These are phyloP conservation scores for Aurinia saxatilis DNA, from an alignment of 345 rosid genomes.

Conservation along the genomic window DNA sequence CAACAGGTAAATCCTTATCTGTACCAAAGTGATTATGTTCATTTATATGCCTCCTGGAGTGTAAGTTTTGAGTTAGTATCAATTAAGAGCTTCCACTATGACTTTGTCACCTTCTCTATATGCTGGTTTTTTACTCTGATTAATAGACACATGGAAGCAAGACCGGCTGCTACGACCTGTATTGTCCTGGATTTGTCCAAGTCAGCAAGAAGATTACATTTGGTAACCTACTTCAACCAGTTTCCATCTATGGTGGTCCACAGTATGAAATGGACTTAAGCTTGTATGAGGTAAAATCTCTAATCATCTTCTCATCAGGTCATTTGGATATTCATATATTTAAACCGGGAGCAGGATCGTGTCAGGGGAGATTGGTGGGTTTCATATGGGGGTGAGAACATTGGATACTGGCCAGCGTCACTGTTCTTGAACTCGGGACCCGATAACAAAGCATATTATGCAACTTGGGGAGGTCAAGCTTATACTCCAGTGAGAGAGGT, in stretches of 20 bases:
- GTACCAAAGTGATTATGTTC: constrained; percentile 13
- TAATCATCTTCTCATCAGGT: not conserved
- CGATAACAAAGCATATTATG: not conserved
- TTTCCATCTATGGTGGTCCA: constrained; percentile 11
- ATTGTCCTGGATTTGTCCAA: constrained; percentile 30
- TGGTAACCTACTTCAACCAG: constrained; percentile 16
- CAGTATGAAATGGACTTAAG: constrained; percentile 4
- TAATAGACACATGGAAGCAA: constrained; percentile 23
- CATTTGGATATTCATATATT: constrained; percentile 2
- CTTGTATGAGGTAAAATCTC: constrained; percentile 19
- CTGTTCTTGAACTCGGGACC: not conserved
- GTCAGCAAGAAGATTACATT: constrained; percentile 19
- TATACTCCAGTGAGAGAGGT: not conserved
- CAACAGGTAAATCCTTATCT: constrained; percentile 14
- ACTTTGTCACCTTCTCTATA: not conserved
- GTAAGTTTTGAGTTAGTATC: constrained; percentile 17
- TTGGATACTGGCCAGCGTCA: constrained; percentile 24
- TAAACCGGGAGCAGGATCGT: constrained; percentile 9
- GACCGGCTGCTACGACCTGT: constrained; percentile 14
- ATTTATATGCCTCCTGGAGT: constrained; percentile 22
- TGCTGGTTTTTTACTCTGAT: not conserved
- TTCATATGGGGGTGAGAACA: not conserved
- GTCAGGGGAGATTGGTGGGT: constrained; percentile 27
- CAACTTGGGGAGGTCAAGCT: constrained; percentile 11
- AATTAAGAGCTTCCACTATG: not conserved